Conservation (phyloP, 306 rosid genomes). For the Ormosia emarginata region DNA sequence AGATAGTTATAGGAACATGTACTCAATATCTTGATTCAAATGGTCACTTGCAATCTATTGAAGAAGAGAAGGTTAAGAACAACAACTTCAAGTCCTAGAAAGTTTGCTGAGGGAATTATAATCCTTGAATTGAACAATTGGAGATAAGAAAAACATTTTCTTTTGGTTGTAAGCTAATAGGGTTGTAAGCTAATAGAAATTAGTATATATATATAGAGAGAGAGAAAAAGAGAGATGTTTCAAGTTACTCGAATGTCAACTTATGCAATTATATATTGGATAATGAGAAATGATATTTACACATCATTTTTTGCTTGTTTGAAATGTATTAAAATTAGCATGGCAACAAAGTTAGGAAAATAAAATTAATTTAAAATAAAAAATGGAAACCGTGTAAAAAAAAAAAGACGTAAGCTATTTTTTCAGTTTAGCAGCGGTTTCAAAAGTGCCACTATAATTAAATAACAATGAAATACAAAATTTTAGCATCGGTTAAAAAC, state of each 20-base stretch:
- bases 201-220: background rate
- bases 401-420: too few species aligned
- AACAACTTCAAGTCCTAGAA: slow-evolving; percentile 16
- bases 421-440: too few species aligned
- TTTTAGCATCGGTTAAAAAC: too few species aligned
- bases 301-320: slow-evolving; percentile 9
- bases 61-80: slow-evolving; percentile 60
- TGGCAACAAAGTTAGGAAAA: too few species aligned
- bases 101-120: slow-evolving; percentile 17
- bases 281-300: too few species aligned
- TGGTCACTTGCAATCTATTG: slow-evolving; percentile 54
- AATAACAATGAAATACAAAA: too few species aligned
- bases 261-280: too few species aligned
- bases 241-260: background rate
- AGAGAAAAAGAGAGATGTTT: background rate
- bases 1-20: slow-evolving; percentile 74
- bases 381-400: too few species aligned
- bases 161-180: slow-evolving; percentile 12
- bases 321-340: too few species aligned
- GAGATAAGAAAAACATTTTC: background rate
- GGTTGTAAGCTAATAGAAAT: slow-evolving; percentile 17
- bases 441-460: too few species aligned
- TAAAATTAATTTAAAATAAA: too few species aligned
- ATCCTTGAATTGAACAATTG: background rate
- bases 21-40: slow-evolving; percentile 65